Conservation (phyloP, 768 basidiomycete species). For the Pisolithus tinctorius region DNA sequence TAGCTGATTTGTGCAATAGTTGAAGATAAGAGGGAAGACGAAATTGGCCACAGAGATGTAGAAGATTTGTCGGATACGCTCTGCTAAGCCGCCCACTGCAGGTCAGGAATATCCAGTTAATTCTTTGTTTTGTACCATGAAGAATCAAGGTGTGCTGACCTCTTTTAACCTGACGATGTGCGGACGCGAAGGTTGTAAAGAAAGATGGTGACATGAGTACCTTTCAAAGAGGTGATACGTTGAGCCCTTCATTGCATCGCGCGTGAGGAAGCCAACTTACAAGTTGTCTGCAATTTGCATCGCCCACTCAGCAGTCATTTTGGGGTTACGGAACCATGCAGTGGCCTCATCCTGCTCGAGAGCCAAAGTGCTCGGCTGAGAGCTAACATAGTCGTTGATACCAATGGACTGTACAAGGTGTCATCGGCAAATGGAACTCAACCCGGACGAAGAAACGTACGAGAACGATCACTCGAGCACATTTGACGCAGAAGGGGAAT, state of each 20-base stretch:
- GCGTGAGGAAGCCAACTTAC: conserved; percentile 14
- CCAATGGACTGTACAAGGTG: not conserved
- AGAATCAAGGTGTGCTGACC: not conserved
- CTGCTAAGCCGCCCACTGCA: conserved; percentile 12
- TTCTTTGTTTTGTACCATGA: not conserved
- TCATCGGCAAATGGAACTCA: not conserved
- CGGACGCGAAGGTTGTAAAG: conserved; percentile 16
- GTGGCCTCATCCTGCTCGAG: not conserved
- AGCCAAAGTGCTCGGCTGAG: not conserved
- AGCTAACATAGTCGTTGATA: conserved; percentile 1
- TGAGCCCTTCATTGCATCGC: not conserved
- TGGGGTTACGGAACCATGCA: conserved; percentile 3
- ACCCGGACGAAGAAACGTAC: not conserved
- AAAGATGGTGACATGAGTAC: conserved; percentile 23
- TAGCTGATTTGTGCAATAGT: conserved; percentile 27
- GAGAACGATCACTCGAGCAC: conserved; percentile 22
- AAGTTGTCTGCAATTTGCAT: conserved; percentile 29
- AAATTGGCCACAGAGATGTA: conserved; percentile 32
- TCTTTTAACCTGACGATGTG: not conserved
- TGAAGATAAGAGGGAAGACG: conserved; percentile 31
- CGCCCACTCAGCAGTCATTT: conserved; percentile 25
- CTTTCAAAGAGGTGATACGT: conserved; percentile 3
- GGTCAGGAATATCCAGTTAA: not conserved
- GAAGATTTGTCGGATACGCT: conserved; percentile 27
- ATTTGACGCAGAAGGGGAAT: conserved; percentile 25